Evolutionary conservation across 2,329 filamentous ascomycete genomes (phyloP), one percentile per base, ranked within the genome.

Genomic region (Curvularia verruculosa): DNA sequence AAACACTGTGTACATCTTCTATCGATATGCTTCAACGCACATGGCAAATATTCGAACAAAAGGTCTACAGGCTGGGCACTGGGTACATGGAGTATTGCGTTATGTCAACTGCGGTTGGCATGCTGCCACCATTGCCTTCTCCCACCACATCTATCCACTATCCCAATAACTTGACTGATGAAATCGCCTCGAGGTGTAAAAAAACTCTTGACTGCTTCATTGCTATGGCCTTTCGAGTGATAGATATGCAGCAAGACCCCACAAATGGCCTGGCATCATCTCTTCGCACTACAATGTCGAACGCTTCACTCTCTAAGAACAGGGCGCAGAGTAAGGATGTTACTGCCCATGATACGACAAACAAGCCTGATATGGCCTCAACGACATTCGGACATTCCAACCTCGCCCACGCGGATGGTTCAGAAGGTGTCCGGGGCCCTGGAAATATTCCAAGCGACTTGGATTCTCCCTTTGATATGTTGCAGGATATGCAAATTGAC

Each of bases 81-180:
- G 74, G 70, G 2, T 76, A 73, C 39, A 73, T 75, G 67, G 73
- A 76, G 48, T 74, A 65, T 52, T 75, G 71, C 67, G 58, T 74
- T 8, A 55, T 76, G 31, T 67, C 61, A n/a, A 68, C 74, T 18
- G 70, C 70, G 1, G 57, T 70, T 18, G 65, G 64, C 7, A 70
- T 75, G 57, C 66, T 76, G 15, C 73, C 73, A 2, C 48, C 58
- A 19, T 43, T 56, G 9, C 59, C 66, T 4, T 60, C 65, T 1
- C 60, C 60, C 5, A 54, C 57, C 0, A 64, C 65, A 1, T 65
- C 67, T 1, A 65, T 59, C 10, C 59, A 64, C 15, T 66, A 59
- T 28, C 58, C 65, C 44, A 65, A 58, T 2, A 61, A 62, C 31
- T 23, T 49, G 1, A 49, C 43, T 18, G 65, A 64, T 15, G 64